Percentiles rank a stretch among this genome's conserved stretches.
Evolutionary conservation across 768 basidiomycete genomes (phyloP).

Genomic region (Gloeophyllum trabeum): DNA sequence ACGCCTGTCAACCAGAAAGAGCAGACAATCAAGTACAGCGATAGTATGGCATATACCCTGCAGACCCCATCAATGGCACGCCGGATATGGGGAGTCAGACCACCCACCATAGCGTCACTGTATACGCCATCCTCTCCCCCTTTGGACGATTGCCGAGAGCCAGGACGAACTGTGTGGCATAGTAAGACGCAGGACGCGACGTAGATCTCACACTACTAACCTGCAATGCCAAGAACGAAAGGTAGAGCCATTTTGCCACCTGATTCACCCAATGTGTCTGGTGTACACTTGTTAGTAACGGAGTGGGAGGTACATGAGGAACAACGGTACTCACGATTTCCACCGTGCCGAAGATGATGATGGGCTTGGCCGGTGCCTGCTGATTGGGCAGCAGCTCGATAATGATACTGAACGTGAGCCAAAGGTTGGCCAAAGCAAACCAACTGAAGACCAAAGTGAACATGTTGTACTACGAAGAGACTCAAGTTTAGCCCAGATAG

Average conservation of each 20-base stretch:
- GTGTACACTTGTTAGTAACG: slow-evolving; percentile 3
- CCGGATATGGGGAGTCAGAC: background rate
- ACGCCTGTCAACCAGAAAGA: slow-evolving; percentile 76
- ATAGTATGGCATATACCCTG: slow-evolving; percentile 77
- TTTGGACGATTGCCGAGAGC: slow-evolving; percentile 80
- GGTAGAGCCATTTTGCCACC: slow-evolving; percentile 77
- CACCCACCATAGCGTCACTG: slow-evolving; percentile 57
- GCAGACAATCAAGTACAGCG: slow-evolving; percentile 79
- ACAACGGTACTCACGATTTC: slow-evolving; percentile 41
- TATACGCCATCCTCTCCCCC: slow-evolving; percentile 69
- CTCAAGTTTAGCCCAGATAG: slow-evolving; percentile 2
- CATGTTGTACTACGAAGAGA: slow-evolving; percentile 57
- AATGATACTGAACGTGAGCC: slow-evolving; percentile 94
- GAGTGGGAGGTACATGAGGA: background rate
- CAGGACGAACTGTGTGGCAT: slow-evolving; percentile 40
- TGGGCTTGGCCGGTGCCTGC: too few species aligned
- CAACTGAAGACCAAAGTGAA: slow-evolving; percentile 82
- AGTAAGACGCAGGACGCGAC: background rate
- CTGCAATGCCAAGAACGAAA: slow-evolving; percentile 75
- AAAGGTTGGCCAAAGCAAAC: slow-evolving; percentile 88
- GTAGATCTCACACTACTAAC: slow-evolving; percentile 17
- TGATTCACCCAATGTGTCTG: slow-evolving; percentile 88
- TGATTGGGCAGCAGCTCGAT: slow-evolving; percentile 68
- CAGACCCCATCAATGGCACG: slow-evolving; percentile 4
- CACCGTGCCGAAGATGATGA: slow-evolving; percentile 61